Evolutionary conservation across 2,329 filamentous ascomycete species (phyloP).

Genomic region (Aspergillus clavatus): DNA sequence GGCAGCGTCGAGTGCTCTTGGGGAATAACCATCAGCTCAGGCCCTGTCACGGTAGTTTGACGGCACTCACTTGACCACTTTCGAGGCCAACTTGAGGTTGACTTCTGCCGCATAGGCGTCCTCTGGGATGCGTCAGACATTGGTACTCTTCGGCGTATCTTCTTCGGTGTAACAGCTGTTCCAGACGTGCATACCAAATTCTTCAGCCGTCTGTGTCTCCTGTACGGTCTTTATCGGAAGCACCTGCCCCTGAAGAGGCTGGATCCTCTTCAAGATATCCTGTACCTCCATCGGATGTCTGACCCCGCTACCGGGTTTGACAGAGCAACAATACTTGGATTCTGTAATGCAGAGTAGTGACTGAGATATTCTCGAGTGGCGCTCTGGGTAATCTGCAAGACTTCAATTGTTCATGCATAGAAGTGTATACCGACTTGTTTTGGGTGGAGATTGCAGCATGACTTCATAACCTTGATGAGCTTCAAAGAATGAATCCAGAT

Average conservation of each 20-base stretch:
- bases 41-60: not conserved
- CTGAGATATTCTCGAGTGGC: not conserved
- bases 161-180: no score
- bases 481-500: not conserved
- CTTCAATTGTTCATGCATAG: no score
- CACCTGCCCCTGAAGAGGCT: constrained; percentile 32
- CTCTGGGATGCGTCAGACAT: constrained; percentile 23
- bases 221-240: constrained; percentile 42
- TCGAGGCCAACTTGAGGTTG: constrained; percentile 41
- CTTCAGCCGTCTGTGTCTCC: constrained; percentile 37
- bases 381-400: no score
- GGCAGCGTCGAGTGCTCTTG: constrained; percentile 36
- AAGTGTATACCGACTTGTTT: no score
- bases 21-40: not conserved
- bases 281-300: constrained; percentile 20
- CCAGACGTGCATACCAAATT: constrained; percentile 34
- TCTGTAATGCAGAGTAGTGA: not conserved
- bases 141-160: not conserved
- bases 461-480: not conserved
- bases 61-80: constrained; percentile 38
- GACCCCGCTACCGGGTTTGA: not conserved
- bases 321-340: not conserved
- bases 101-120: constrained; percentile 44
- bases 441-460: not conserved
- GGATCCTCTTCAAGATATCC: constrained; percentile 21